Evolutionary conservation across 257 asterid genomes (phyloP).

Genomic region (Ballota nigra): DNA sequence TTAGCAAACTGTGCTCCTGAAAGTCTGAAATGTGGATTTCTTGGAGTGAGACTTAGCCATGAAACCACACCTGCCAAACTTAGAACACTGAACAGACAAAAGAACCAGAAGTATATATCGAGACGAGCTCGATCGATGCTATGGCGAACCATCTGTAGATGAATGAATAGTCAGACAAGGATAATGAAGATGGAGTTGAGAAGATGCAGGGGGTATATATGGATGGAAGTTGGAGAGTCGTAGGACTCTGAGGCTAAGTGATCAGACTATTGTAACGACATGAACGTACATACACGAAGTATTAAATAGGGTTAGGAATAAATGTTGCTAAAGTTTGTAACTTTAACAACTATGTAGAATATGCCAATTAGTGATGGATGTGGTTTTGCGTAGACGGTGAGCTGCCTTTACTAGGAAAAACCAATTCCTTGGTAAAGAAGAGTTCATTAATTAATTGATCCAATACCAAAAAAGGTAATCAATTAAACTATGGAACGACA

Average conservation of each 20-base stretch:
- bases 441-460: neutral
- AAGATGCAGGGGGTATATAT: conserved; percentile 3
- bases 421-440: conserved; percentile 6
- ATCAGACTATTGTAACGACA: neutral
- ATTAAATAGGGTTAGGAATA: conserved; percentile 7
- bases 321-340: neutral
- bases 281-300: neutral
- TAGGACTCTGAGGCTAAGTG: neutral
- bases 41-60: conserved; percentile 48
- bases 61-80: conserved; percentile 25
- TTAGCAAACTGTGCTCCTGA: conserved; percentile 13
- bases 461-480: neutral
- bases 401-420: conserved; percentile 13
- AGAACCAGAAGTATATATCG: conserved; percentile 28
- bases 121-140: neutral
- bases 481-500: neutral
- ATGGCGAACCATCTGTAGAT: conserved; percentile 25
- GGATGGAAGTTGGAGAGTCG: conserved; percentile 24
- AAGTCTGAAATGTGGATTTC: conserved; percentile 31
- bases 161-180: neutral
- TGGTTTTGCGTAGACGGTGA: conserved; percentile 4
- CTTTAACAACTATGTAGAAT: conserved; percentile 11
- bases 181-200: neutral
- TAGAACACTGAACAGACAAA: conserved; percentile 30
- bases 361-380: conserved; percentile 9